Base-by-base conservation (phyloP, 768 basidiomycete genomes). In the Nidula microcarpa region DNA sequence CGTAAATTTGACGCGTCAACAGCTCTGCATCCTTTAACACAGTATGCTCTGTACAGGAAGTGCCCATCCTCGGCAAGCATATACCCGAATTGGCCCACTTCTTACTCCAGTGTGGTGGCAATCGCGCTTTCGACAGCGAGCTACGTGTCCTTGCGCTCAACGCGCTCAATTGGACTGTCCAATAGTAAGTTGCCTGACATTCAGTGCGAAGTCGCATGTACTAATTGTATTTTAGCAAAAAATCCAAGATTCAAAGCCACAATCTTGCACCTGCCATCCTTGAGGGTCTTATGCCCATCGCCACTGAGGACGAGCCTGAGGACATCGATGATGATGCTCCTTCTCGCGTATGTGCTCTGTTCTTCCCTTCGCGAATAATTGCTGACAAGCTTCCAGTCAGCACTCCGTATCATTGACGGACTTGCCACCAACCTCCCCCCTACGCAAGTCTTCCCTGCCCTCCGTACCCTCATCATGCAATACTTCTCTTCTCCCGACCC, bases 301-400 rank as follows among this genome's bases (percentile, higher is more conserved):
- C 93, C 3, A 88, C 91, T 33, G 97, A 99, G 73, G 85, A 87
- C 6, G 94, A 97, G 61, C 93, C 95, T 13, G 91, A 94, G 62
- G 95, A 97, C 62, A 75, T 80, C n/a, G 92, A 94, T 57, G 95
- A 98, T 59, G 90, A 93, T 59, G 89, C 94, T 30, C 94, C 96
- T 53, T 90, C 89, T 53, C 84, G 94, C 58, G 94, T 94, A 72
- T 60, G 88, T 60, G 43, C 34, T 14, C 5, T 9, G 49, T 32
- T 51, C 53, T 47, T 18, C 32, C 16, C 34, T 44, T 23, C 41
- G 5, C 41, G 2, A 37, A 32, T 35, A 34, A 43, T 49, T 10
- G 55, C 35, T 54, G 34, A 48, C 45, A 13, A 23, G 13, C 2
- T n/a, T 49, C 48, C 34, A 43, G 89, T 92, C 93, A 62, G 93